Conservation (phyloP, 768 basidiomycete genomes). For the Mycena pura region DNA sequence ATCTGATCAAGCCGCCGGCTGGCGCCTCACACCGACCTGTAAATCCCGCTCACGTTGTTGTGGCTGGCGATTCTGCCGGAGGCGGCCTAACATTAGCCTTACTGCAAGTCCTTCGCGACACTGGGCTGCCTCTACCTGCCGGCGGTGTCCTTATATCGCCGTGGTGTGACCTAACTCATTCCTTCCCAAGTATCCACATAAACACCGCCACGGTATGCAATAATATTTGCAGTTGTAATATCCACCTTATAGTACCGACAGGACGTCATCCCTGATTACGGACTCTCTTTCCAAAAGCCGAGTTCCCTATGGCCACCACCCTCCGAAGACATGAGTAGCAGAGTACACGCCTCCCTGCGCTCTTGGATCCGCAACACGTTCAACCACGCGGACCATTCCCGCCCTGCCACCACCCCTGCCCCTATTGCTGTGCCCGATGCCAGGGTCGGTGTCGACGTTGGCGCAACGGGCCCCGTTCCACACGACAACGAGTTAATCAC, state of each 20-base stretch:
- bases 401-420: slow-evolving; percentile 4
- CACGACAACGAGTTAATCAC: slow-evolving; percentile 51
- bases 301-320: slow-evolving; percentile 82
- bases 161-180: slow-evolving; percentile 92
- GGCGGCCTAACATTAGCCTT: slow-evolving; percentile 86
- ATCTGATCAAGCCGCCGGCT: slow-evolving; percentile 86
- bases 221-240: background rate
- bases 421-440: slow-evolving; percentile 25
- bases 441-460: slow-evolving; percentile 49
- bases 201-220: slow-evolving; percentile 83
- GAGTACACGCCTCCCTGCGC: slow-evolving; percentile 65
- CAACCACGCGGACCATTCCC: slow-evolving; percentile 34
- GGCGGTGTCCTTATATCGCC: slow-evolving; percentile 92
- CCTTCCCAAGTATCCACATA: slow-evolving; percentile 85
- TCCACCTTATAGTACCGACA: slow-evolving; percentile 32
- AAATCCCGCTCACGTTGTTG: slow-evolving; percentile 79
- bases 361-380: slow-evolving; percentile 66
- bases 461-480: slow-evolving; percentile 53
- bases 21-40: slow-evolving; percentile 81
- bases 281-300: slow-evolving; percentile 80
- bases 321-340: slow-evolving; percentile 62
- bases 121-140: slow-evolving; percentile 80
- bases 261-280: slow-evolving; percentile 84
- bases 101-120: slow-evolving; percentile 87
- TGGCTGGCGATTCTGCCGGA: slow-evolving; percentile 94